Evolutionary conservation across 2,329 filamentous ascomycete species (phyloP).

Genomic region (Cordyceps cicadae): DNA sequence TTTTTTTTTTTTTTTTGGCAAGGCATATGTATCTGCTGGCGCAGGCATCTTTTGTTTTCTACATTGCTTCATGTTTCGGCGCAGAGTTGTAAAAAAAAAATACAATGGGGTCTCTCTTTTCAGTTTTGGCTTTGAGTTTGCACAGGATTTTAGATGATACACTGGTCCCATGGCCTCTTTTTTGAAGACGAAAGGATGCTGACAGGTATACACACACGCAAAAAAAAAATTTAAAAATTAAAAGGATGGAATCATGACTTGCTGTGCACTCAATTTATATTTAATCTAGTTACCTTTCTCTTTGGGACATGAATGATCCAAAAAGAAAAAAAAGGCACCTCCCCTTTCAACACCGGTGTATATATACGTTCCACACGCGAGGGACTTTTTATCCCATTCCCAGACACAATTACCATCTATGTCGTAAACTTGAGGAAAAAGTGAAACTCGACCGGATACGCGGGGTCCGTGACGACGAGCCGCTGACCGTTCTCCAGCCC

Average conservation of each 20-base stretch:
- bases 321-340: background rate
- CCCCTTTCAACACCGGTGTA: background rate
- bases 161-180: constrained; percentile 2
- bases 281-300: background rate
- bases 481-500: constrained; percentile 71
- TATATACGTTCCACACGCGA: background rate
- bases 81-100: constrained; percentile 9
- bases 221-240: background rate
- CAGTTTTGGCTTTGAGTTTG: background rate
- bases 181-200: background rate
- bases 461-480: constrained; percentile 86
- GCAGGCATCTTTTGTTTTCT: constrained; percentile 1
- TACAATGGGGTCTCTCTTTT: constrained; percentile 1
- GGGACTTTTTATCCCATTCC: background rate
- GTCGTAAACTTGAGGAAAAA: constrained; percentile 44
- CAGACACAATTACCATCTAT: background rate
- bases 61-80: background rate
- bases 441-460: constrained; percentile 64
- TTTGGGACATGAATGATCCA: background rate
- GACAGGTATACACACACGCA: background rate
- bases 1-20: background rate
- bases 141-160: constrained; percentile 8
- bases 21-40: constrained; percentile 2
- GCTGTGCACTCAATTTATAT: background rate
- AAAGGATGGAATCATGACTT: constrained; percentile 1